phyloP scores from a whole-genome alignment of 257 asterid genomes.

The Craterostigma plantagineum region DNA sequence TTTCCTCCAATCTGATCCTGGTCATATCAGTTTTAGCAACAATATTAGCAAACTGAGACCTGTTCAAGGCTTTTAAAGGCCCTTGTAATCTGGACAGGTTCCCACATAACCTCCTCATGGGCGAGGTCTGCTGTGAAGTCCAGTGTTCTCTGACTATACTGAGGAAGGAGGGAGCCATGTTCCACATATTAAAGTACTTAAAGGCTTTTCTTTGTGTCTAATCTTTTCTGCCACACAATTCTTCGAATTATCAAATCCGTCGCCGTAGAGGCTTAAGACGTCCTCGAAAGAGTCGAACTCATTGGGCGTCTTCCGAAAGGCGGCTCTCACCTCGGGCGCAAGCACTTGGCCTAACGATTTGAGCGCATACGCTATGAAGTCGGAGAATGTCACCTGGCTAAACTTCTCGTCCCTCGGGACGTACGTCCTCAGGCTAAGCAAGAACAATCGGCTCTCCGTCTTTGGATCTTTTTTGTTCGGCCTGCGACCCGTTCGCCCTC shows the following conservation, averaged over 20 bases:
- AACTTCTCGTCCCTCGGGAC: slow-evolving; percentile 75
- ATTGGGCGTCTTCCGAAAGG: slow-evolving; percentile 49
- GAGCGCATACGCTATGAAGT: slow-evolving; percentile 57
- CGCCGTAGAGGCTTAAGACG: slow-evolving; percentile 41
- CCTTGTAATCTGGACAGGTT: too few species aligned
- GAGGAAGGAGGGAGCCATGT: too few species aligned
- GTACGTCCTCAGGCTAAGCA: slow-evolving; percentile 34
- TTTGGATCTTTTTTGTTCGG: slow-evolving; percentile 61
- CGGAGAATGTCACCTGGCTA: slow-evolving; percentile 60
- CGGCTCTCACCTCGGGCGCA: slow-evolving; percentile 43
- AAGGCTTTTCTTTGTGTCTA: too few species aligned
- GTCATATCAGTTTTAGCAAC: too few species aligned
- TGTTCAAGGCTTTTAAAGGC: too few species aligned
- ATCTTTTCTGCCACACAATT: slow-evolving; percentile 18
- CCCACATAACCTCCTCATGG: too few species aligned
- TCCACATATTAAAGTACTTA: too few species aligned
- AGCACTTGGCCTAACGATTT: slow-evolving; percentile 67
- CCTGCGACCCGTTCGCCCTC: slow-evolving; percentile 65
- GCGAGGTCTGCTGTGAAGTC: too few species aligned
- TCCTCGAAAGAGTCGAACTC: slow-evolving; percentile 77
- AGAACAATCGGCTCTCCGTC: slow-evolving; percentile 44
- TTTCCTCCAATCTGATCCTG: too few species aligned
- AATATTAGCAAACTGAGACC: too few species aligned
- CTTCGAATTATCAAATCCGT: slow-evolving; percentile 33
- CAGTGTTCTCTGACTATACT: too few species aligned